Evolutionary conservation across 2,329 filamentous ascomycete genomes (phyloP).

Genomic region (Colletotrichum tropicale): DNA sequence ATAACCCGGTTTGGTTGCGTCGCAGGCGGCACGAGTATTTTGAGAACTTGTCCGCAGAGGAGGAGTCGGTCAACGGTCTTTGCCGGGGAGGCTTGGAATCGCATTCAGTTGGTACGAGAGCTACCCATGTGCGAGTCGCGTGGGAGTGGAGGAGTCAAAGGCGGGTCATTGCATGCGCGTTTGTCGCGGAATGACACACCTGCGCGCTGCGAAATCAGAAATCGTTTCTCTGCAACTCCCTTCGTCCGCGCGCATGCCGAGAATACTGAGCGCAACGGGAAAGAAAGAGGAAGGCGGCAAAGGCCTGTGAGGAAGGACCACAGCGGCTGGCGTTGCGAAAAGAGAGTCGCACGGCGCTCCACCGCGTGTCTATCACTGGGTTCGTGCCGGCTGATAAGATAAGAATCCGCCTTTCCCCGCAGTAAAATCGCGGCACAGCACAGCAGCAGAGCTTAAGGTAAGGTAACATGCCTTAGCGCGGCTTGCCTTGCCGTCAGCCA

Average conservation of each 20-base stretch:
- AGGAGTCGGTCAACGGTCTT: background rate
- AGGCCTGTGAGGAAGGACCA: conserved; percentile 11
- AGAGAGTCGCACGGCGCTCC: background rate
- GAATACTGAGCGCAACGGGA: background rate
- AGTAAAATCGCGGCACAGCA: background rate
- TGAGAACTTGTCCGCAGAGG: background rate
- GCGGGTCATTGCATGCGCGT: background rate
- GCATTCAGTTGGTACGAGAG: conserved; percentile 12
- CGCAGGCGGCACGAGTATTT: background rate
- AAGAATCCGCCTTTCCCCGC: conserved; percentile 10
- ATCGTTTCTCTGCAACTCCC: background rate
- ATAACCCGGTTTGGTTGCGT: background rate
- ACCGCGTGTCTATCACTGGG: background rate
- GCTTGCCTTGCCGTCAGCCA: background rate
- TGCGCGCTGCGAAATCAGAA: background rate
- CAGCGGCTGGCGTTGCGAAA: background rate
- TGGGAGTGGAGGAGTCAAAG: conserved; percentile 14
- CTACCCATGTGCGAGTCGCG: conserved; percentile 8
- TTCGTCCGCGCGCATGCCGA: conserved; percentile 16
- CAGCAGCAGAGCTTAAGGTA: background rate
- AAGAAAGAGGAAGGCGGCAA: conserved; percentile 4
- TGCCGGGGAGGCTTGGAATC: conserved; percentile 6
- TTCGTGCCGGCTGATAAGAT: conserved; percentile 12
- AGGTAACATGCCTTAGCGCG: conserved; percentile 1
- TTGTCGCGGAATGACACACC: background rate